Conservation (phyloP, 2,329 filamentous ascomycete species). For the Ceratocystis papillata region DNA sequence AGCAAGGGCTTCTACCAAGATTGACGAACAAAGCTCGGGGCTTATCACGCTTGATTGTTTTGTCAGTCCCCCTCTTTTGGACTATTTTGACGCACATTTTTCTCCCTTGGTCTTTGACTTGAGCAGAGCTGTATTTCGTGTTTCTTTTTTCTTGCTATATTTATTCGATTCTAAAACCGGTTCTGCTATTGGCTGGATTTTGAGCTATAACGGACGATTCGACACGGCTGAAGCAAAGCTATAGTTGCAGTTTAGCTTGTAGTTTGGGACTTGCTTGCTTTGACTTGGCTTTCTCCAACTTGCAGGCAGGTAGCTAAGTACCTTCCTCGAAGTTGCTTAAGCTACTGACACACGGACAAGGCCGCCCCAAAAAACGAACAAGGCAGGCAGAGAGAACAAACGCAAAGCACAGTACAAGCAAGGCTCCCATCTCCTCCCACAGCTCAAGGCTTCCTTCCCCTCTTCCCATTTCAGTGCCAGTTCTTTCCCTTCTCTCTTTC, state of each 20-base stretch:
- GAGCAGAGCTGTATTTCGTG: not conserved
- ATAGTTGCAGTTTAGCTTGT: not conserved
- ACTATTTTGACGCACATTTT: not conserved
- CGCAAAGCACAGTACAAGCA: not conserved
- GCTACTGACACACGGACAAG: not conserved
- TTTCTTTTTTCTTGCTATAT: not conserved
- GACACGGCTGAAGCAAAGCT: constrained; percentile 11
- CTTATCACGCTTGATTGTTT: constrained; percentile 4
- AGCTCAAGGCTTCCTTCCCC: not conserved
- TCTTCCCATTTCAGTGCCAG: not conserved
- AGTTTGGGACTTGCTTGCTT: not conserved
- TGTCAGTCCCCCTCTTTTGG: not conserved
- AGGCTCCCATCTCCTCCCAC: not conserved
- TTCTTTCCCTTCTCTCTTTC: not conserved
- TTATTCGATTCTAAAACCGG: not conserved
- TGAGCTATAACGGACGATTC: constrained; percentile 4
- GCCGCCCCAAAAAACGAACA: not conserved
- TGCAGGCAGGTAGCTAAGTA: not conserved
- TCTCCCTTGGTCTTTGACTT: not conserved
- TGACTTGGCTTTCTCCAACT: not conserved
- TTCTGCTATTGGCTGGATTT: not conserved
- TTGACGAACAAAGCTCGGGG: not conserved
- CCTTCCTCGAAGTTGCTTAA: too few species aligned
- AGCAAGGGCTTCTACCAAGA: not conserved
- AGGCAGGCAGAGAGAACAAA: not conserved